These are phyloP conservation scores for Xylariaceae sp. DNA, from an alignment of 2,329 filamentous ascomycete species.

Conservation along the genomic window DNA sequence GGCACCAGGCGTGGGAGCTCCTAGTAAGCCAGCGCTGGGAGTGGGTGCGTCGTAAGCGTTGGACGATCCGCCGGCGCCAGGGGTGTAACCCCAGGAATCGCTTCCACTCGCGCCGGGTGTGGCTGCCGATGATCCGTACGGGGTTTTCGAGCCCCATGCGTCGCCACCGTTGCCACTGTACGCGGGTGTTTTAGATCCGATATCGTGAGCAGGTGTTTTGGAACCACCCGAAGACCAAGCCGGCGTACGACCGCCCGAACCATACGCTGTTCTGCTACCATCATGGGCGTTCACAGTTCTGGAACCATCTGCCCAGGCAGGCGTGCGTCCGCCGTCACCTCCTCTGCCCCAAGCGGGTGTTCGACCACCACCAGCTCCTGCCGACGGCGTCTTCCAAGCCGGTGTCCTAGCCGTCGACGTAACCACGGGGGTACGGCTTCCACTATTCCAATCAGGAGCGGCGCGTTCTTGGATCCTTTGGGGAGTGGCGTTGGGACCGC, in stretches of 20 bases:
- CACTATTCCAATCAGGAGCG: conserved; percentile 56
- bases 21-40: conserved; percentile 52
- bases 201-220: conserved; percentile 65
- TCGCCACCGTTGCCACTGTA: conserved; percentile 51
- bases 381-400: conserved; percentile 65
- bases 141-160: conserved; percentile 72
- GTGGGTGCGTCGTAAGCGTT: conserved; percentile 66
- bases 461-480: conserved; percentile 44
- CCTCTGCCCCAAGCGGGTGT: conserved; percentile 60
- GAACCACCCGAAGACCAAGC: conserved; percentile 70
- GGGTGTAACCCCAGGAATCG: conserved; percentile 59
- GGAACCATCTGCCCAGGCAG: conserved; percentile 66
- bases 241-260: conserved; percentile 65
- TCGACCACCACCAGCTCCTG: conserved; percentile 50
- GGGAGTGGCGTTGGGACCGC: conserved; percentile 42
- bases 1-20: conserved; percentile 58
- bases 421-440: conserved; percentile 65
- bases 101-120: conserved; percentile 55
- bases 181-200: conserved; percentile 66
- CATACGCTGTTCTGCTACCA: conserved; percentile 73
- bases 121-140: conserved; percentile 60
- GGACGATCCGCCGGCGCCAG: conserved; percentile 44
- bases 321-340: conserved; percentile 59
- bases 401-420: conserved; percentile 65
- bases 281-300: conserved; percentile 68